Percentiles rank a stretch among this genome's conserved stretches.
These are phyloP conservation scores for Candida pini DNA, from an alignment of 805 yeast species.

Conservation along the genomic window DNA sequence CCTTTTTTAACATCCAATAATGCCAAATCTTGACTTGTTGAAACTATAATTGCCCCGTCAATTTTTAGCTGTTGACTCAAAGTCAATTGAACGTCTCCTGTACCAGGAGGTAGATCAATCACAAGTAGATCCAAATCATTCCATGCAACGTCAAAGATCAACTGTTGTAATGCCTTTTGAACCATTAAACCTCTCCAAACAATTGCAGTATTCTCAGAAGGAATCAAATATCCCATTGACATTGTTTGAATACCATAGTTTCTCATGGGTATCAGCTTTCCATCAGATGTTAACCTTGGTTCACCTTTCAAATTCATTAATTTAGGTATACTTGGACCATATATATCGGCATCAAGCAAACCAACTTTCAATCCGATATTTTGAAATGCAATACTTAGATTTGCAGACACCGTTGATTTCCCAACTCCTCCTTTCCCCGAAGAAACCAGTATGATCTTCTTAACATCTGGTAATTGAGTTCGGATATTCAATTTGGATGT, in stretches of 20 bases:
- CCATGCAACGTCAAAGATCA: slow-evolving; percentile 83
- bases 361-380: slow-evolving; percentile 55
- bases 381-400: slow-evolving; percentile 59
- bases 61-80: slow-evolving; percentile 72
- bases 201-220: slow-evolving; percentile 57
- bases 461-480: slow-evolving; percentile 54
- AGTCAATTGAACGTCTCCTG: slow-evolving; percentile 83
- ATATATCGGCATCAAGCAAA: slow-evolving; percentile 71
- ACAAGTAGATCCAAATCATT: slow-evolving; percentile 57
- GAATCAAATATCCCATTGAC: slow-evolving; percentile 85
- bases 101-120: slow-evolving; percentile 87
- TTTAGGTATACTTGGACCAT: slow-evolving; percentile 81
- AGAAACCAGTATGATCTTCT: slow-evolving; percentile 57
- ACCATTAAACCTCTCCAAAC: slow-evolving; percentile 88
- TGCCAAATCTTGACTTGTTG: slow-evolving; percentile 86
- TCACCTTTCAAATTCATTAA: slow-evolving; percentile 64
- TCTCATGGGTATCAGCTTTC: slow-evolving; percentile 57
- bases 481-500: slow-evolving; percentile 49
- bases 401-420: slow-evolving; percentile 68
- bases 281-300: slow-evolving; percentile 48
- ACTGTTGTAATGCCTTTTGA: slow-evolving; percentile 79
- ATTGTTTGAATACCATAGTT: slow-evolving; percentile 77
- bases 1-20: slow-evolving; percentile 77
- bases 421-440: slow-evolving; percentile 85
- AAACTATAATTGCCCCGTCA: slow-evolving; percentile 76